Evolutionary conservation across 805 yeast genomes (phyloP).

Genomic region (Myxozyma mucilagina): DNA sequence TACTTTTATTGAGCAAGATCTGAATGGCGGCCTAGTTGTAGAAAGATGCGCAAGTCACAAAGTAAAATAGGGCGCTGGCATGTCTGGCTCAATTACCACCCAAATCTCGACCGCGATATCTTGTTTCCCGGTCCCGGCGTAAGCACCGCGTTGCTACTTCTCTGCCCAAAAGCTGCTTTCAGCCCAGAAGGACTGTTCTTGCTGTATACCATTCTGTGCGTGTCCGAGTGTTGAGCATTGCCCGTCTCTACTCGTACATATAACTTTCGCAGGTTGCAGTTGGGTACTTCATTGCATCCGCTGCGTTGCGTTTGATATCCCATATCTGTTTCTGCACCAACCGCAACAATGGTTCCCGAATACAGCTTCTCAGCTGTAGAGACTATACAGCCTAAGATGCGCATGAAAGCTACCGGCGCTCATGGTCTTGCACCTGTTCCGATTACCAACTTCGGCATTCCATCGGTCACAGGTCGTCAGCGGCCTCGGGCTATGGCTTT

Average conservation of each 20-base stretch:
- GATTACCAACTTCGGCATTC: slow-evolving; percentile 20
- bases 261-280: not conserved
- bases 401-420: not conserved
- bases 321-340: not conserved
- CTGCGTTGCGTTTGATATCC: not conserved
- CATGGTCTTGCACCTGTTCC: slow-evolving; percentile 13
- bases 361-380: not conserved
- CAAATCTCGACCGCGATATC: no score
- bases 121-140: no score
- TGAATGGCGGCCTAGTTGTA: no score
- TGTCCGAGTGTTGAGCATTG: no score
- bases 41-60: no score
- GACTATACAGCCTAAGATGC: slow-evolving; percentile 6
- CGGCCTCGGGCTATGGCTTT: slow-evolving; percentile 20
- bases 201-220: no score
- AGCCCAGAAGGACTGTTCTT: no score
- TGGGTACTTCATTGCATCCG: not conserved
- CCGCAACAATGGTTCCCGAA: slow-evolving; percentile 8
- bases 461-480: slow-evolving; percentile 27
- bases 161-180: no score
- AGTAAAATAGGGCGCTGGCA: not conserved
- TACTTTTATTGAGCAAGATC: no score
- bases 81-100: no score
- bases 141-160: no score
- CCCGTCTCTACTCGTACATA: no score